Evolutionary conservation across 805 yeast genomes (phyloP).

Genomic region (Barnettozyma botsteinii): DNA sequence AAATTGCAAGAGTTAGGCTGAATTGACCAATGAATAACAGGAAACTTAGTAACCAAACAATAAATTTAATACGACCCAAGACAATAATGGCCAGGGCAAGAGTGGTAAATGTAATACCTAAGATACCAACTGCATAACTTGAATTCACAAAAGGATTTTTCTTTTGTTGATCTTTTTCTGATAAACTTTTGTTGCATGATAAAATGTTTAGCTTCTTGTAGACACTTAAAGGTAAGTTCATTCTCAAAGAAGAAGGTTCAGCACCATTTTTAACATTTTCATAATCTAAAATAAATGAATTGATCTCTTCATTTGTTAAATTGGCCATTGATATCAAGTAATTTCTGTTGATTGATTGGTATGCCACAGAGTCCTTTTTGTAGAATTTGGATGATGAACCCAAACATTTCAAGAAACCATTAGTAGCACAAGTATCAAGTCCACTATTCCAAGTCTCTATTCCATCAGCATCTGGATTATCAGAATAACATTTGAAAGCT

Average conservation of each 20-base stretch:
- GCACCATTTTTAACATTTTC: neutral
- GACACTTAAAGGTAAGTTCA: conserved; percentile 6
- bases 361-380: conserved; percentile 1
- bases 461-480: neutral
- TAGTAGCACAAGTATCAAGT: conserved; percentile 3
- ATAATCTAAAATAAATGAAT: neutral
- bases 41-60: too few species aligned
- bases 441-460: neutral
- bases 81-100: too few species aligned
- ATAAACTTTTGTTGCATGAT: too few species aligned
- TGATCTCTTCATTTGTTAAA: neutral
- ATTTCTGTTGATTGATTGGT: neutral
- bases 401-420: conserved; percentile 7
- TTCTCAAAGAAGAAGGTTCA: neutral
- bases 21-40: too few species aligned
- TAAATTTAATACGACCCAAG: too few species aligned
- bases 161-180: too few species aligned
- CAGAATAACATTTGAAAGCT: conserved; percentile 8
- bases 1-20: too few species aligned
- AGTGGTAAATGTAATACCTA: too few species aligned
- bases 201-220: too few species aligned
- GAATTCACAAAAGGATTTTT: too few species aligned
- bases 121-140: too few species aligned
- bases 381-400: neutral
- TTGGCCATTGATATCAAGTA: conserved; percentile 6